Conservation (phyloP, 2,329 filamentous ascomycete genomes). For the Pseudogymnoascus sp. region DNA sequence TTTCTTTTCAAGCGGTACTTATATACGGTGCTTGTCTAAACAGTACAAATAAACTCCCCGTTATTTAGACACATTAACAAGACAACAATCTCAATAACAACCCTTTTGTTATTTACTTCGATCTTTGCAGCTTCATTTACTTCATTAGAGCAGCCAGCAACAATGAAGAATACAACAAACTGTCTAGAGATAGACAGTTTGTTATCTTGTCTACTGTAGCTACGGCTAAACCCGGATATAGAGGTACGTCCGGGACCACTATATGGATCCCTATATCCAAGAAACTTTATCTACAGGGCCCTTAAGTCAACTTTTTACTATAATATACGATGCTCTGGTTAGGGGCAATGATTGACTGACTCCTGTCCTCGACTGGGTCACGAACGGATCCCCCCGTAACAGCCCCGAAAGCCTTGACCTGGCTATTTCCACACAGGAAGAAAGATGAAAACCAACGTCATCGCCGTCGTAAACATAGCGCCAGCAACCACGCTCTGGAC, state of each 20-base stretch:
- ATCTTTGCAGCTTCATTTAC: not conserved
- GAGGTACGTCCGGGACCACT: not conserved
- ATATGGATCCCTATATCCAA: not conserved
- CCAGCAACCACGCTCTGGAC: not conserved
- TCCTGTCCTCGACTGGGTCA: not conserved
- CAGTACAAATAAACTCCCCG: not conserved
- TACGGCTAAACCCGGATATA: not conserved
- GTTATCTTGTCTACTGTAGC: not conserved
- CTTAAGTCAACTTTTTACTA: not conserved
- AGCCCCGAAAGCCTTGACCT: not conserved
- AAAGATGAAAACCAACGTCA: conserved; percentile 13
- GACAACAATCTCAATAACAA: not conserved
- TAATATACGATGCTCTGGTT: not conserved
- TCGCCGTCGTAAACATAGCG: not conserved
- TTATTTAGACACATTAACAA: not conserved
- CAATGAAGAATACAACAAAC: not conserved
- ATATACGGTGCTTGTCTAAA: not conserved
- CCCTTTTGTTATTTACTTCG: not conserved
- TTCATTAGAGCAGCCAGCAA: not conserved
- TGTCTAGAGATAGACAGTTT: not conserved
- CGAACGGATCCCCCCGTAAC: too few species aligned
- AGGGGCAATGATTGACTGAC: not conserved
- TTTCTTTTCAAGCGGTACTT: not conserved
- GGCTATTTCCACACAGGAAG: not conserved
- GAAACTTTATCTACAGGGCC: not conserved